phyloP scores from a whole-genome alignment of 495 filamentous ascomycete species.

The Margaritispora aquatica region DNA sequence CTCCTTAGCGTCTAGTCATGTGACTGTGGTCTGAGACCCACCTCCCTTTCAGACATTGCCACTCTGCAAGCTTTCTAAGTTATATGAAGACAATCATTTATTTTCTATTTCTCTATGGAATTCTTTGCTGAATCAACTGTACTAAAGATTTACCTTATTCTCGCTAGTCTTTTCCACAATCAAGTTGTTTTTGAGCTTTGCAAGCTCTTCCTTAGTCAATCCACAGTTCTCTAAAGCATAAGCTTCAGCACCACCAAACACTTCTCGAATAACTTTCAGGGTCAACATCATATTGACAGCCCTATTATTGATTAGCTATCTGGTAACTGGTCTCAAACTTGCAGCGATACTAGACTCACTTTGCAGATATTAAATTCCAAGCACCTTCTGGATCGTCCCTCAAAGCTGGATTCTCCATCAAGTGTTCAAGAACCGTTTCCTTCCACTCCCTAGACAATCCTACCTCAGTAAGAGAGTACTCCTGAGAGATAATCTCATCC shows the following conservation, averaged over 20 bases:
- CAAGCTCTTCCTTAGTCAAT: conserved; percentile 43
- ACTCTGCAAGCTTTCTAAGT: no score
- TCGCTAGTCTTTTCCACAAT: conserved; percentile 30
- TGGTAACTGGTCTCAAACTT: background rate
- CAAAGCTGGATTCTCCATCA: conserved; percentile 36
- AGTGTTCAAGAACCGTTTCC: conserved; percentile 35
- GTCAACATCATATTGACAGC: conserved; percentile 48
- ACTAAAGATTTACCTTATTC: background rate
- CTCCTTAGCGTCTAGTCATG: background rate
- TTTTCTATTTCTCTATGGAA: background rate
- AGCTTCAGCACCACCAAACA: conserved; percentile 49
- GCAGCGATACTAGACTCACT: conserved; percentile 24
- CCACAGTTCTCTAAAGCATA: conserved; percentile 48
- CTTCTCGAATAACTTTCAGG: conserved; percentile 40
- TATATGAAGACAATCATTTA: no score
- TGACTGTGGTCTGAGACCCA: no score
- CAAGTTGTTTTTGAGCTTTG: conserved; percentile 40
- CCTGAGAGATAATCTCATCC: conserved; percentile 50
- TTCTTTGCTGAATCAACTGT: background rate
- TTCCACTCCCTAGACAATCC: conserved; percentile 39
- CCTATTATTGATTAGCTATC: conserved; percentile 24
- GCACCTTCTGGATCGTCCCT: conserved; percentile 31
- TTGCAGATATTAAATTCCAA: conserved; percentile 43
- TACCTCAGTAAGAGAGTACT: conserved; percentile 55
- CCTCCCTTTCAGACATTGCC: no score